These are phyloP conservation scores for Botrytis aclada DNA, from an alignment of 2,329 filamentous ascomycete genomes.

Conservation along the genomic window DNA sequence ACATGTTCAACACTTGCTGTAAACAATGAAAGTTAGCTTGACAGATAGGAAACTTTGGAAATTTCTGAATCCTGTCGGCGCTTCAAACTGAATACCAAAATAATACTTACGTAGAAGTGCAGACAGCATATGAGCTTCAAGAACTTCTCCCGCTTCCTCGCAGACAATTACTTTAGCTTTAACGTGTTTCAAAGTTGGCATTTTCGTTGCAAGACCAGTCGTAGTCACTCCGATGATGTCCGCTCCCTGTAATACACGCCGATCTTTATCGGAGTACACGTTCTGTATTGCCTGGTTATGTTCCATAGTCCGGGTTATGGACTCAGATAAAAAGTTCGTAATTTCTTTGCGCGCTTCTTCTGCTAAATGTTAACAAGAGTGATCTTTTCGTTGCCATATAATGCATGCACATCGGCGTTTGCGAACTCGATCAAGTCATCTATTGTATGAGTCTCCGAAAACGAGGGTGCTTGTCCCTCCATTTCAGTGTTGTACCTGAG, in stretches of 20 bases:
- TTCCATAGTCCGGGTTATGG: not conserved
- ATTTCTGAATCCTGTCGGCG: not conserved
- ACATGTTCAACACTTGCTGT: constrained; percentile 41
- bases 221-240: constrained; percentile 54
- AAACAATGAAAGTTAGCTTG: not conserved
- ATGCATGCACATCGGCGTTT: not conserved
- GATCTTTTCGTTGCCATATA: not conserved
- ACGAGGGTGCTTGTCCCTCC: not conserved
- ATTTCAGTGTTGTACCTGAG: not conserved
- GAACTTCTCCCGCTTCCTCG: constrained; percentile 45
- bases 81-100: not conserved
- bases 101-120: constrained; percentile 31
- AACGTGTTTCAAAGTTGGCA: constrained; percentile 44
- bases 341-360: not conserved
- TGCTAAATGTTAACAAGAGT: not conserved
- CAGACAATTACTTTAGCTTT: constrained; percentile 41
- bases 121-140: constrained; percentile 43
- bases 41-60: constrained; percentile 29
- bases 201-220: constrained; percentile 47
- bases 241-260: constrained; percentile 22
- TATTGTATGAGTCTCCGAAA: not conserved
- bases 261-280: constrained; percentile 19
- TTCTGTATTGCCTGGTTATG: not conserved
- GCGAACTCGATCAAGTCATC: not conserved
- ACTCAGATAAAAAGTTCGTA: not conserved